phyloP scores from a whole-genome alignment of 2,329 filamentous ascomycete species.

The Sporothrix curviconia region DNA sequence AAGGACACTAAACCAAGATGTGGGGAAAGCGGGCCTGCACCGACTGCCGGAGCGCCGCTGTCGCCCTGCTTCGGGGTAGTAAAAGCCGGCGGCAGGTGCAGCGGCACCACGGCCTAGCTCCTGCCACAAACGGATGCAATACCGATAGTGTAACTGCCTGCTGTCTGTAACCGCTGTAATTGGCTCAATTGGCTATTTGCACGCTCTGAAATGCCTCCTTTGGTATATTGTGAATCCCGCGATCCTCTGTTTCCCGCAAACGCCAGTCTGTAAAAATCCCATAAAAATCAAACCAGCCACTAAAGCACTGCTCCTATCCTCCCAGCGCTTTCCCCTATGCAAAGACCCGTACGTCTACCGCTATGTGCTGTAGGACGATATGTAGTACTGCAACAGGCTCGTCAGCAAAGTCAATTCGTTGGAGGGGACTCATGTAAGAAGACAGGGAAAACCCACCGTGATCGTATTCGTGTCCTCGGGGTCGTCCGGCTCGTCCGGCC shows the following conservation, averaged over 20 bases:
- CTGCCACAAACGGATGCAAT: too few species aligned
- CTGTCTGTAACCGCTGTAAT: too few species aligned
- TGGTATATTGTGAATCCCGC: background rate
- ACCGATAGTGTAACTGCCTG: too few species aligned
- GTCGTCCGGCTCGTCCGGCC: conserved; percentile 53
- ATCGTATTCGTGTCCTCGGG: conserved; percentile 64
- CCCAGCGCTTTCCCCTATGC: too few species aligned
- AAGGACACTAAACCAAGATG: background rate
- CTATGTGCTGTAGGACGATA: conserved; percentile 33
- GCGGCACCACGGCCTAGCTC: too few species aligned
- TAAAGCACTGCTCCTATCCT: too few species aligned
- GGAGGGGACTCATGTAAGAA: background rate
- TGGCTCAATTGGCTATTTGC: background rate
- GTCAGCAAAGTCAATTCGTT: background rate
- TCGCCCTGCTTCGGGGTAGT: conserved; percentile 2
- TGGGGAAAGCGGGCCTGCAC: conserved; percentile 3
- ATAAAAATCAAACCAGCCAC: background rate
- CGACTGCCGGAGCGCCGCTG: background rate
- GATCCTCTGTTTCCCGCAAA: too few species aligned
- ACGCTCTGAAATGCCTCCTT: background rate
- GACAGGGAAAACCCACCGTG: conserved; percentile 48
- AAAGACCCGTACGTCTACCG: too few species aligned
- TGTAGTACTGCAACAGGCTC: conserved; percentile 30
- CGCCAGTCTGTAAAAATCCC: background rate
- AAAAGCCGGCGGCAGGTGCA: too few species aligned